Percentiles rank a stretch among this genome's conserved stretches.
Evolutionary conservation across 441 rosid species (phyloP).

Genomic region (Adansonia madagascariensis): DNA sequence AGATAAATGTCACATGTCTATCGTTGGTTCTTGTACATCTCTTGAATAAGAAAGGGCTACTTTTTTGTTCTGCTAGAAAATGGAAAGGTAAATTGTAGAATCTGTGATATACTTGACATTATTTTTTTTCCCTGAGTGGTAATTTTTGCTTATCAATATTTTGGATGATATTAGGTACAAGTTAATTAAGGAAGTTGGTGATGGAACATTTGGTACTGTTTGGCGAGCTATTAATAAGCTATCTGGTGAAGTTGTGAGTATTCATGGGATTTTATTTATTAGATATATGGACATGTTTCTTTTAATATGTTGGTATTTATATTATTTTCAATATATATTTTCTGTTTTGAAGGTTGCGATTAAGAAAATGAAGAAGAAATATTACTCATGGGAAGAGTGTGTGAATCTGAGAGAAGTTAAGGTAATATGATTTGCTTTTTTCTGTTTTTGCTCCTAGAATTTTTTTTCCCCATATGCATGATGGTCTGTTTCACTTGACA

Average conservation of each 20-base stretch:
- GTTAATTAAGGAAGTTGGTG: constrained; percentile 91
- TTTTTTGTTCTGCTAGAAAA: constrained; percentile 40
- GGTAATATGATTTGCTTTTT: constrained; percentile 45
- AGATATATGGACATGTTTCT: constrained; percentile 5
- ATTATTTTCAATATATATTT: neutral
- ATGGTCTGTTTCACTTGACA: constrained; percentile 33
- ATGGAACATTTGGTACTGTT: constrained; percentile 95
- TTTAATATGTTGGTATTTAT: neutral
- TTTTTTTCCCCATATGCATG: constrained; percentile 13
- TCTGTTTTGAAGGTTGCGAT: constrained; percentile 71
- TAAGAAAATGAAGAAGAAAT: constrained; percentile 96
- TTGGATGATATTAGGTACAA: constrained; percentile 59
- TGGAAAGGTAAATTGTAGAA: constrained; percentile 73
- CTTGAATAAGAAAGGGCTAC: constrained; percentile 55
- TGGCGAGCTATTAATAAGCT: constrained; percentile 84
- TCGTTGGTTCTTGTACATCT: constrained; percentile 36
- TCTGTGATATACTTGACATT: constrained; percentile 4
- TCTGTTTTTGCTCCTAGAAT: neutral
- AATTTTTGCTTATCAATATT: constrained; percentile 15
- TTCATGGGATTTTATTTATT: neutral
- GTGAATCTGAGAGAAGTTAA: constrained; percentile 91
- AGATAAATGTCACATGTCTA: constrained; percentile 46
- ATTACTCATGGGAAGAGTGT: constrained; percentile 93
- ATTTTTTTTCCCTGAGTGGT: neutral
- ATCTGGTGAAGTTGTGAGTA: constrained; percentile 90